These are phyloP conservation scores for Endotrypanum monterogeii DNA, from an alignment of 208 protist species.

Conservation along the genomic window DNA sequence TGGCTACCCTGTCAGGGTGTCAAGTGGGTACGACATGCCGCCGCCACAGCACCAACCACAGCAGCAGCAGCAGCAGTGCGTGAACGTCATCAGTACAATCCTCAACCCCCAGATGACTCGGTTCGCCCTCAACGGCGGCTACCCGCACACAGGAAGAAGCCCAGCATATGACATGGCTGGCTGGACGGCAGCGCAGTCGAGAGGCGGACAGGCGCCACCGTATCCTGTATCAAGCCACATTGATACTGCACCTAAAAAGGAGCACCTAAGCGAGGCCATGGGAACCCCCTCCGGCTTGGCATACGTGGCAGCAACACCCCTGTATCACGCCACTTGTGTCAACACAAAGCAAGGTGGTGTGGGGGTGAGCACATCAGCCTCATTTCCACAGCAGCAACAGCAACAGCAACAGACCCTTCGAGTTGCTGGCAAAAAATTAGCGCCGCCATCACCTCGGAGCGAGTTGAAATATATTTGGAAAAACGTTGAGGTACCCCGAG, in stretches of 20 bases:
- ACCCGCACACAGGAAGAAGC: background rate
- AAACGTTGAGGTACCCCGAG: background rate
- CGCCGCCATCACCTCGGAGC: background rate
- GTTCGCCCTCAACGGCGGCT: background rate
- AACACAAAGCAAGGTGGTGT: background rate
- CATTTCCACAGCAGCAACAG: background rate
- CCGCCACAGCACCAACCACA: too few species aligned
- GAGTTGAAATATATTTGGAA: background rate
- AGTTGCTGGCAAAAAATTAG: background rate
- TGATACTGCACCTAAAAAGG: background rate
- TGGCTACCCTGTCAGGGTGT: slow-evolving; percentile 3
- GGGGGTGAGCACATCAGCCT: background rate
- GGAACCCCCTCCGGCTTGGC: slow-evolving; percentile 1
- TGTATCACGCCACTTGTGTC: background rate
- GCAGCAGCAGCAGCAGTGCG: background rate
- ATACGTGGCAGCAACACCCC: background rate
- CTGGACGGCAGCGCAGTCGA: background rate
- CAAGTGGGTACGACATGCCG: background rate
- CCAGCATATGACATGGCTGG: background rate
- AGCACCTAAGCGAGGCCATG: background rate
- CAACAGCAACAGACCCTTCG: background rate
- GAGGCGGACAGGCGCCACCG: background rate
- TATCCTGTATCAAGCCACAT: background rate
- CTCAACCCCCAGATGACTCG: background rate
- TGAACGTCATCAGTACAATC: background rate